A percentile compares a stretch with the other conserved stretches of the same genome.
Conservation (phyloP, 768 basidiomycete species). For the Cantharellus anzutake region DNA sequence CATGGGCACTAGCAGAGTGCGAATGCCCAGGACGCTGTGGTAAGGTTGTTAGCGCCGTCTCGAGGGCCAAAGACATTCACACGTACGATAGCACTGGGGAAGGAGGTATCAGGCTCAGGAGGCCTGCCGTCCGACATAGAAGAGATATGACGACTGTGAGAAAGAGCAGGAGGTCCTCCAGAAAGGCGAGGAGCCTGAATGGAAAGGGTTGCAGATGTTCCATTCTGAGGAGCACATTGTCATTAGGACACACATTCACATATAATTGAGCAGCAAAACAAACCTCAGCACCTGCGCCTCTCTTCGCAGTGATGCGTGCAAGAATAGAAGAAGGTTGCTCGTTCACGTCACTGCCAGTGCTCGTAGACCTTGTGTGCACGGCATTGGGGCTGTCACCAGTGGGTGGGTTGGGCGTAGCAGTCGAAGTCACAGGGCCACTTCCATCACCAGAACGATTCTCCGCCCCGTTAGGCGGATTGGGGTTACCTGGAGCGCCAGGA, state of each 20-base stretch:
- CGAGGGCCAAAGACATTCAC: background rate
- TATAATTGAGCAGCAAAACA: too few species aligned
- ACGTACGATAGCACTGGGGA: background rate
- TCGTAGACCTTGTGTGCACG: conserved; percentile 29
- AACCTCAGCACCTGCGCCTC: background rate
- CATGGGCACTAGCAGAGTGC: background rate
- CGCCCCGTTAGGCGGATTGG: background rate
- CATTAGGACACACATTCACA: too few species aligned
- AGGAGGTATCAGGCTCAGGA: background rate
- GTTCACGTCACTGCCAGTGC: conserved; percentile 58
- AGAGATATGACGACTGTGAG: background rate
- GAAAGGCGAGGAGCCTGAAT: background rate
- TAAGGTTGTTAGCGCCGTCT: background rate
- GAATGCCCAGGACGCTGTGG: background rate
- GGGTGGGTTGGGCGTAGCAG: conserved; percentile 23
- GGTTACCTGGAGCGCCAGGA: conserved; percentile 25
- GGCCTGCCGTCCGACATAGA: background rate
- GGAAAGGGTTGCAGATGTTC: background rate
- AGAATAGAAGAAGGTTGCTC: conserved; percentile 57
- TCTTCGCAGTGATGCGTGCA: conserved; percentile 51
- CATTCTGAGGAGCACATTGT: too few species aligned
- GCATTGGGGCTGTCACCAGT: conserved; percentile 27
- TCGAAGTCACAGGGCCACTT: conserved; percentile 3
- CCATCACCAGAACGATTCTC: conserved; percentile 25
- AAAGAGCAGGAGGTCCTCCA: background rate